Percentiles rank a stretch among this genome's conserved stretches.
These are phyloP conservation scores for Cunninghamia lanceolata DNA, from an alignment of 75 land plant genomes.

Conservation along the genomic window DNA sequence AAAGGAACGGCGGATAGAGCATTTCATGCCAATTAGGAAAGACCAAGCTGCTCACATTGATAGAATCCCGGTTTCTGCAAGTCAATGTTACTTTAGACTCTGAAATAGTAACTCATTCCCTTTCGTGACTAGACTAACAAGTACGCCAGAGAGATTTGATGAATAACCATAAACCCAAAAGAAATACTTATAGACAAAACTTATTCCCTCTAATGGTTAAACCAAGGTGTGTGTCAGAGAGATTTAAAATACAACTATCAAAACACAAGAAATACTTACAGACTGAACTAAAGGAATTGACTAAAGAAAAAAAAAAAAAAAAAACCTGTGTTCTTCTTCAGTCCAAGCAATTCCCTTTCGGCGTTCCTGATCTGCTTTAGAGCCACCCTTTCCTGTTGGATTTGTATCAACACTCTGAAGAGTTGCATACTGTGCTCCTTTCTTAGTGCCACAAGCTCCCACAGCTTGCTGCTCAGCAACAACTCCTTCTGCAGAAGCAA, in stretches of 20 bases:
- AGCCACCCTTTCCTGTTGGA: conserved; percentile 21
- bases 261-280: conserved; percentile 4
- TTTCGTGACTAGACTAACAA: background rate
- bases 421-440: conserved; percentile 20
- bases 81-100: background rate
- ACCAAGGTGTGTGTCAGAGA: background rate
- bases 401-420: conserved; percentile 20
- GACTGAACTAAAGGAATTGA: background rate
- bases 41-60: background rate
- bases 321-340: conserved; percentile 83
- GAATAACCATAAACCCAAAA: background rate
- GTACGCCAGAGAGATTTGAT: background rate
- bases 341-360: conserved; percentile 88
- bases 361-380: conserved; percentile 68
- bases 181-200: background rate
- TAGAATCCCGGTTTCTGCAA: background rate
- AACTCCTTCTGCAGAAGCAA: conserved; percentile 29
- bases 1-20: background rate
- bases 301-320: conserved; percentile 4
- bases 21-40: background rate
- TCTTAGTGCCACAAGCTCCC: conserved; percentile 28
- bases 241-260: background rate
- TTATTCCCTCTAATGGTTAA: background rate
- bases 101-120: background rate
- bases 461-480: conserved; percentile 22